Evolutionary conservation across 129 eudicot genomes (phyloP).

Genomic region (Escallonia rubra): DNA sequence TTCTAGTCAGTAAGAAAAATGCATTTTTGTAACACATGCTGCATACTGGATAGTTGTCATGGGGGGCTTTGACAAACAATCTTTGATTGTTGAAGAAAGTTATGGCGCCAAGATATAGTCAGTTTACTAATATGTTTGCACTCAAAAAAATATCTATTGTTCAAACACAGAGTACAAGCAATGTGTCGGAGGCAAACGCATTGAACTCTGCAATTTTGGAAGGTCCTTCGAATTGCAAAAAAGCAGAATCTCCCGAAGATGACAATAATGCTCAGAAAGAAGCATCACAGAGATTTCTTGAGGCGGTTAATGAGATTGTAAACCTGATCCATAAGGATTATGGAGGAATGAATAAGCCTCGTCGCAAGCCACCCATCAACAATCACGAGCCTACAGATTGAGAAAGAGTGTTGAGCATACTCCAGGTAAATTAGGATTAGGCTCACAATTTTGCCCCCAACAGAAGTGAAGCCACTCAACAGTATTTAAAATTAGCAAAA

Average conservation of each 20-base stretch:
- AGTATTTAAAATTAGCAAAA: background rate
- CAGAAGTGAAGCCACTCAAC: slow-evolving; percentile 57
- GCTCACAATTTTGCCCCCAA: slow-evolving; percentile 75
- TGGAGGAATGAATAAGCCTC: slow-evolving; percentile 30
- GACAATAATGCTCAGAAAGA: slow-evolving; percentile 8
- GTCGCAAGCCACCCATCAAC: slow-evolving; percentile 73
- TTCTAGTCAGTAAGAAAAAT: too few species aligned
- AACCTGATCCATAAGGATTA: slow-evolving; percentile 69
- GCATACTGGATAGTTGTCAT: too few species aligned
- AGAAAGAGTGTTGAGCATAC: background rate
- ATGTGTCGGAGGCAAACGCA: background rate
- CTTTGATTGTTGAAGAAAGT: too few species aligned
- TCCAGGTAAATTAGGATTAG: slow-evolving; percentile 35
- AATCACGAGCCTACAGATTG: slow-evolving; percentile 58
- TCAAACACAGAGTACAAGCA: background rate
- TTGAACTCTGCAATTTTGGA: background rate
- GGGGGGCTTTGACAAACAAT: too few species aligned
- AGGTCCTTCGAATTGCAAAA: background rate
- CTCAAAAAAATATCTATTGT: background rate
- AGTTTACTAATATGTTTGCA: background rate
- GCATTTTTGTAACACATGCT: too few species aligned
- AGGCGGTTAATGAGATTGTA: slow-evolving; percentile 50
- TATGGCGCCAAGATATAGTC: background rate
- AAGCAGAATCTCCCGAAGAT: too few species aligned
- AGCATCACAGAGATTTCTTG: slow-evolving; percentile 28